Evolutionary conservation across 768 basidiomycete genomes (phyloP).

Genomic region (Antrodiella citrinella): DNA sequence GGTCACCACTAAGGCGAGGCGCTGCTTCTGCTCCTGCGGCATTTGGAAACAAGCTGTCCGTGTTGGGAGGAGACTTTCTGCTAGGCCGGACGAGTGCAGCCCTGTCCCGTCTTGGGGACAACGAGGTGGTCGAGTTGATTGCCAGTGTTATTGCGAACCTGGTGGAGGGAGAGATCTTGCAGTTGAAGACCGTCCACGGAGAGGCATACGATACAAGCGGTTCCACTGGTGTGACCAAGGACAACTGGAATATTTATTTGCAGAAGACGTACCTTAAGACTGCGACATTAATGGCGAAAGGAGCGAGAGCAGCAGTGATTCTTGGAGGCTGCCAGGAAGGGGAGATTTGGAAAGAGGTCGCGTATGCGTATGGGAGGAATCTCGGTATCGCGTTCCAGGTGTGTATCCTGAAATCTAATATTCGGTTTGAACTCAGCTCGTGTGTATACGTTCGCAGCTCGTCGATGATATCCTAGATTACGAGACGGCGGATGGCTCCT

Average conservation of each 20-base stretch:
- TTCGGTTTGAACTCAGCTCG: slow-evolving; percentile 1
- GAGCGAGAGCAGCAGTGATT: slow-evolving; percentile 76
- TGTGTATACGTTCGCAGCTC: slow-evolving; percentile 45
- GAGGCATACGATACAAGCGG: slow-evolving; percentile 26
- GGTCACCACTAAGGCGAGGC: slow-evolving; percentile 62
- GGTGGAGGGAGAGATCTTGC: slow-evolving; percentile 94
- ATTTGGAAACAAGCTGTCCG: slow-evolving; percentile 89
- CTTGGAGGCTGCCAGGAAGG: slow-evolving; percentile 72
- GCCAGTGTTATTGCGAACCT: slow-evolving; percentile 89
- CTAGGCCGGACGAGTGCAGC: slow-evolving; percentile 87
- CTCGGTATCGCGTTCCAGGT: slow-evolving; percentile 96
- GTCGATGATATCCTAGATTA: slow-evolving; percentile 96
- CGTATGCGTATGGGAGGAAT: slow-evolving; percentile 87
- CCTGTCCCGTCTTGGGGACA: slow-evolving; percentile 75
- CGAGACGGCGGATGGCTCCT: slow-evolving; percentile 57
- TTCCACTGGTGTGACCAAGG: slow-evolving; percentile 22
- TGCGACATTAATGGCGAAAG: slow-evolving; percentile 86
- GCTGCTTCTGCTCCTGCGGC: slow-evolving; percentile 60
- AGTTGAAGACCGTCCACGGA: slow-evolving; percentile 49
- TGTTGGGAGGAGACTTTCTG: slow-evolving; percentile 93
- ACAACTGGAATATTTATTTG: slow-evolving; percentile 72
- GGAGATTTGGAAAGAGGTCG: slow-evolving; percentile 82
- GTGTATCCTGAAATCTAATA: slow-evolving; percentile 3
- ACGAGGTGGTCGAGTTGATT: slow-evolving; percentile 89
- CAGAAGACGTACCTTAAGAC: slow-evolving; percentile 93